Conservation (phyloP, 768 basidiomycete species). For the Xerocomus brunneocitrinus region DNA sequence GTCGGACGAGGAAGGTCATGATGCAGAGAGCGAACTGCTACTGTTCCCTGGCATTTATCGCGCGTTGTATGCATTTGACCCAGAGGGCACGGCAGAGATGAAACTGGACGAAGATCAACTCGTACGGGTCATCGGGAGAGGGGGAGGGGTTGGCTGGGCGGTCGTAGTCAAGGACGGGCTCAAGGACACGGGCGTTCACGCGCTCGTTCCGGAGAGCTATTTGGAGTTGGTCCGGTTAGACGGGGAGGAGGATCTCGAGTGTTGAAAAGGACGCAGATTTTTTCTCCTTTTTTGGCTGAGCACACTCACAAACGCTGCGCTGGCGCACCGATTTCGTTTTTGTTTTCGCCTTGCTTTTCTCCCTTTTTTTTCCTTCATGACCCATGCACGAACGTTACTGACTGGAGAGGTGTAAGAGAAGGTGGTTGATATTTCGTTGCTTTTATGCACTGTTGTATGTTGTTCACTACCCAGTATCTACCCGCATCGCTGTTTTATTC, state of each 20-base stretch:
- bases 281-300: too few species aligned
- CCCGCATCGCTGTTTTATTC: neutral
- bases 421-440: neutral
- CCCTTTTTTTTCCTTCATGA: neutral
- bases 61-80: conserved; percentile 73
- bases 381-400: neutral
- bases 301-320: conserved; percentile 7
- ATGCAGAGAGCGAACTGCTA: conserved; percentile 27
- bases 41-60: conserved; percentile 70
- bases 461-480: conserved; percentile 3
- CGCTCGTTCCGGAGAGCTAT: conserved; percentile 78
- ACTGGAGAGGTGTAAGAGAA: neutral
- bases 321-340: conserved; percentile 7
- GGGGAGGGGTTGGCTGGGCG: conserved; percentile 80
- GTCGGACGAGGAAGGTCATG: conserved; percentile 18
- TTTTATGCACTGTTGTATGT: conserved; percentile 18
- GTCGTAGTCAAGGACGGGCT: conserved; percentile 49
- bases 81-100: conserved; percentile 84
- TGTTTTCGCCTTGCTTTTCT: neutral
- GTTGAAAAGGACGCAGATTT: neutral
- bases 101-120: conserved; percentile 70
- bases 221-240: conserved; percentile 50
- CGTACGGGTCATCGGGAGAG: conserved; percentile 66
- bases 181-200: conserved; percentile 45
- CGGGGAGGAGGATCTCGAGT: conserved; percentile 14